Evolutionary conservation across 768 basidiomycete species (phyloP).

Genomic region (Tephrocybe sp.): DNA sequence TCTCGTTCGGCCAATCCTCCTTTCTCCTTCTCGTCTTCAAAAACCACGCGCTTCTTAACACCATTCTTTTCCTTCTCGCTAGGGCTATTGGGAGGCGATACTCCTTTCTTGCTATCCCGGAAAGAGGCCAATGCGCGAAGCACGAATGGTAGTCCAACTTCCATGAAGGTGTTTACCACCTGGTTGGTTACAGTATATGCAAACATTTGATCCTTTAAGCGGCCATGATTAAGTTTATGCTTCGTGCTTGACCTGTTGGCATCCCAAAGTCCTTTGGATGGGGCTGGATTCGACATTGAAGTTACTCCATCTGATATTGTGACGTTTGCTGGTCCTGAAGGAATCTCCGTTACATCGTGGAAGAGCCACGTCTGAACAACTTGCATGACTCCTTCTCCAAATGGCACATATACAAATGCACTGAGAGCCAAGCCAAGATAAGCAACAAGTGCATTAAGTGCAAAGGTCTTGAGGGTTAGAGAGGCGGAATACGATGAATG

Average conservation of each 20-base stretch:
- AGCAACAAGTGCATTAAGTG: conserved; percentile 83
- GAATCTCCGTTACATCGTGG: conserved; percentile 20
- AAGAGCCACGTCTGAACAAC: conserved; percentile 44
- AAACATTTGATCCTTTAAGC: conserved; percentile 90
- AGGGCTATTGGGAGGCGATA: conserved; percentile 12
- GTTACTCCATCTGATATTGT: conserved; percentile 19
- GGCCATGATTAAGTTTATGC: conserved; percentile 58
- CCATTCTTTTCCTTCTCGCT: conserved; percentile 16
- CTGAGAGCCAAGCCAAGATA: conserved; percentile 89
- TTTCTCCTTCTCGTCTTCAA: conserved; percentile 62
- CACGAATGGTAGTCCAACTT: conserved; percentile 80
- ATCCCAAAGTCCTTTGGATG: conserved; percentile 43
- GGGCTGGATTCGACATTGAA: conserved; percentile 13
- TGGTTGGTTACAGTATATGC: conserved; percentile 92
- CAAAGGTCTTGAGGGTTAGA: conserved; percentile 88
- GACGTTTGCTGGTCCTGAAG: conserved; percentile 23
- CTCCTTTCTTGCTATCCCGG: conserved; percentile 39
- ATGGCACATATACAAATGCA: conserved; percentile 96
- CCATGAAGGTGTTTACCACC: conserved; percentile 70
- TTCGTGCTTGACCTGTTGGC: conserved; percentile 46
- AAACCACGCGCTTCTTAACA: conserved; percentile 66
- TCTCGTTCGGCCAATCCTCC: conserved; percentile 65
- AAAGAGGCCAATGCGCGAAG: conserved; percentile 55
- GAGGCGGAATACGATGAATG: conserved; percentile 74
- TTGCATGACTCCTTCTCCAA: conserved; percentile 81